Percentiles rank a stretch among this genome's conserved stretches.
These are phyloP conservation scores for Entrophospora sp. DNA, from an alignment of 192 early-diverging fungal species.

Conservation along the genomic window DNA sequence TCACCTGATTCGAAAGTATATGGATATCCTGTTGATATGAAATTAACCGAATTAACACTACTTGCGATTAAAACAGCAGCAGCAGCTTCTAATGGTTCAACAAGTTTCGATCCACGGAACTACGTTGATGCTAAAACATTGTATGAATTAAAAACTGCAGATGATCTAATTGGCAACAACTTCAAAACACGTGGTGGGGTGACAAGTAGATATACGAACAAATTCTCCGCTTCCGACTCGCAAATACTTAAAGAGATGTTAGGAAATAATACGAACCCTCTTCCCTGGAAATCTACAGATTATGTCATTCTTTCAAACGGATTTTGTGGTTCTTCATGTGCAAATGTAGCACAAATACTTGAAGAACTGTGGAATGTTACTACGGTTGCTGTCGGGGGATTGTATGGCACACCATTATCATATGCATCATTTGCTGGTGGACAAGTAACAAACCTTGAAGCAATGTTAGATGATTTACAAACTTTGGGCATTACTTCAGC, in stretches of 20 bases:
- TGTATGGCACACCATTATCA: slow-evolving; percentile 23
- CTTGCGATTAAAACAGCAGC: background rate
- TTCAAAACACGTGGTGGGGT: background rate
- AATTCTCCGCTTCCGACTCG: background rate
- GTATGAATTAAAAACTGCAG: background rate
- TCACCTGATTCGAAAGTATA: background rate
- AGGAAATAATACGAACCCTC: background rate
- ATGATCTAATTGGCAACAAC: background rate
- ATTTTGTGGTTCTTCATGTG: slow-evolving; percentile 29
- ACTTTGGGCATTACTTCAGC: background rate
- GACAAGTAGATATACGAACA: background rate
- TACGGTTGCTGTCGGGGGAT: slow-evolving; percentile 23
- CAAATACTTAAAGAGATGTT: background rate
- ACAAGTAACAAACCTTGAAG: background rate
- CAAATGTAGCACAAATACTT: slow-evolving; percentile 22
- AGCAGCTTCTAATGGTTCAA: background rate
- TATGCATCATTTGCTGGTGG: slow-evolving; percentile 30
- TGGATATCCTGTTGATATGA: background rate
- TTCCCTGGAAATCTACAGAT: background rate
- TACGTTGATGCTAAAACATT: background rate
- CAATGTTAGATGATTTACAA: background rate
- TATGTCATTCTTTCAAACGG: slow-evolving; percentile 28
- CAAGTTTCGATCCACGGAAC: background rate
- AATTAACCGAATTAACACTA: background rate
- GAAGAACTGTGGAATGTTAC: slow-evolving; percentile 25